Conservation (phyloP, 208 protist genomes). For the Trypanosoma cruzi region DNA sequence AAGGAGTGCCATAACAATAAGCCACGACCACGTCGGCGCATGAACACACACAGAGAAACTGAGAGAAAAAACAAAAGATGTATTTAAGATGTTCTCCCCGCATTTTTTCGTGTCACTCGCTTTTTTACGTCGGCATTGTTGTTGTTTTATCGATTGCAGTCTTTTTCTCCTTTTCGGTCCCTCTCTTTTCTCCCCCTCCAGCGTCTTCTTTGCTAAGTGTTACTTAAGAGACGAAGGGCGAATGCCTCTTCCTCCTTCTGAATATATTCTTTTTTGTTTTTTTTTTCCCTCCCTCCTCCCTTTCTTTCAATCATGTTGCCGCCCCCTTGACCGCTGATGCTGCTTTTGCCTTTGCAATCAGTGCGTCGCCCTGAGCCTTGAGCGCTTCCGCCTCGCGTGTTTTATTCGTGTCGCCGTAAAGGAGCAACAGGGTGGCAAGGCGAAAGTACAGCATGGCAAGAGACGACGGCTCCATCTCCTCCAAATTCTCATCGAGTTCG, state of each 20-base stretch:
- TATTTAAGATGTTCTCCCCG: no score
- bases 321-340: background rate
- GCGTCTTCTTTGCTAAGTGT: background rate
- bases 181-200: slow-evolving; percentile 5
- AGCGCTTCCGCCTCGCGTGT: slow-evolving; percentile 54
- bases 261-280: slow-evolving; percentile 4
- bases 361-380: slow-evolving; percentile 37
- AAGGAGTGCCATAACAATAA: no score
- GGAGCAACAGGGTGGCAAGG: slow-evolving; percentile 63
- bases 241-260: background rate
- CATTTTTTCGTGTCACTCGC: no score
- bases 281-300: background rate
- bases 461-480: slow-evolving; percentile 28
- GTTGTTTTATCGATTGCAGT: no score
- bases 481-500: slow-evolving; percentile 19
- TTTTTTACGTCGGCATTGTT: no score
- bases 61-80: no score
- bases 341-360: slow-evolving; percentile 22
- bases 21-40: no score
- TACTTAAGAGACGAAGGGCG: background rate
- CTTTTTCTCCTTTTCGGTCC: background rate
- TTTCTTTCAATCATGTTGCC: slow-evolving; percentile 1
- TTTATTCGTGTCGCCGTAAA: slow-evolving; percentile 71
- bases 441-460: slow-evolving; percentile 69
- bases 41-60: no score